Conservation (phyloP, 2,329 filamentous ascomycete species). For the Fusarium sulawesiense region DNA sequence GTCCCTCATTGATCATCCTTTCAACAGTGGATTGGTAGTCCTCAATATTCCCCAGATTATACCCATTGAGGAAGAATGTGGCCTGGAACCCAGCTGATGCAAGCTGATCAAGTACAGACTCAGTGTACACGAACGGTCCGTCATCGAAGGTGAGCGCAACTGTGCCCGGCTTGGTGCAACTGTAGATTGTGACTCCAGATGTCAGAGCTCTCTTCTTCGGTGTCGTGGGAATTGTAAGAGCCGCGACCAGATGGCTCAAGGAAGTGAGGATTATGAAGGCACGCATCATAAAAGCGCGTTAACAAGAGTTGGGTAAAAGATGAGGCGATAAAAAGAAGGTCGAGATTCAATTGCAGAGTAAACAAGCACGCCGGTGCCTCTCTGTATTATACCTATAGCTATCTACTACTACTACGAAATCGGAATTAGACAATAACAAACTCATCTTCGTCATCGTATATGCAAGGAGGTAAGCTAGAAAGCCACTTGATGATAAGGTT, state of each 20-base stretch:
- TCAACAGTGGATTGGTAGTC: conserved; percentile 15
- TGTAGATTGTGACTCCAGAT: conserved; percentile 7
- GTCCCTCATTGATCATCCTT: conserved; percentile 16
- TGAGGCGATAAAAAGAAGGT: not conserved
- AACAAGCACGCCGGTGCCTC: not conserved
- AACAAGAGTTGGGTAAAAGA: not conserved
- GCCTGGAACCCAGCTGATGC: conserved; percentile 6
- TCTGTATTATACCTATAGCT: not conserved
- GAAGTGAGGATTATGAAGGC: not conserved
- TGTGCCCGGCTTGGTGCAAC: conserved; percentile 12
- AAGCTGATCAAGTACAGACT: conserved; percentile 26
- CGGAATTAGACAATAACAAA: conserved; percentile 19
- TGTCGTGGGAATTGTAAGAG: not conserved
- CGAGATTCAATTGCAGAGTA: not conserved
- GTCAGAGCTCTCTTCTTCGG: not conserved
- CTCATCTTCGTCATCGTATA: conserved; percentile 6
- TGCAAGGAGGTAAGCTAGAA: conserved; percentile 6
- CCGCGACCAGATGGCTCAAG: not conserved
- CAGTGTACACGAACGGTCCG: conserved; percentile 11
- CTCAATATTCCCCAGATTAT: conserved; percentile 11
- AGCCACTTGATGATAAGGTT: conserved; percentile 3
- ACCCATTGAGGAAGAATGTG: conserved; percentile 22
- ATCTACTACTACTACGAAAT: not conserved
- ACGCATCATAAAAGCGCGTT: not conserved
- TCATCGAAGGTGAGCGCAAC: conserved; percentile 29